Conservation (phyloP, 2,329 filamentous ascomycete species). For the Arthrobotrys megalospora region DNA sequence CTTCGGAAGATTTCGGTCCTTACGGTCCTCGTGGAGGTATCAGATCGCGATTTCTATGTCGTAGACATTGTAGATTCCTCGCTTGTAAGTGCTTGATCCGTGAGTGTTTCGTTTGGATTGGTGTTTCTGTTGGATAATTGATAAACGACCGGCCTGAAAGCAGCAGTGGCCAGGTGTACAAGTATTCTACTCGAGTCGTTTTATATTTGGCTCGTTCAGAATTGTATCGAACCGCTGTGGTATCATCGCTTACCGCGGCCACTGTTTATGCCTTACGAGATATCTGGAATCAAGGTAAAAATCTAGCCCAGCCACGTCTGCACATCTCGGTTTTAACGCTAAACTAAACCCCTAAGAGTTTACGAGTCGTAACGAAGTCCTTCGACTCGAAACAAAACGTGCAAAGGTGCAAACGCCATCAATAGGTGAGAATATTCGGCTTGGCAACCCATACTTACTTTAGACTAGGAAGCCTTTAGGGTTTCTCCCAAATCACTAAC, state of each 20-base stretch:
- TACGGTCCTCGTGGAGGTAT: conserved; percentile 29
- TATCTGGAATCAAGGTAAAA: background rate
- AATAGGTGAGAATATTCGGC: background rate
- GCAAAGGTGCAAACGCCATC: background rate
- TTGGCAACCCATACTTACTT: too few species aligned
- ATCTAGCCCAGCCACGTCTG: background rate
- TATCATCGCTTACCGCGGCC: conserved; percentile 6
- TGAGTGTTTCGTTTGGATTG: too few species aligned
- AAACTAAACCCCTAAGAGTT: too few species aligned
- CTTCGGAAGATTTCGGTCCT: conserved; percentile 24
- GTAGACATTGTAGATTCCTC: conserved; percentile 16
- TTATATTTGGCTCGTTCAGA: background rate
- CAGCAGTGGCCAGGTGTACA: background rate
- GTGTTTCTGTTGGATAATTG: too few species aligned
- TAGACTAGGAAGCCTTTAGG: background rate
- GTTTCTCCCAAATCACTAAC: background rate
- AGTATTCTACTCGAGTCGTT: background rate
- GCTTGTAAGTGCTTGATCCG: background rate
- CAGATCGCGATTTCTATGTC: conserved; percentile 2
- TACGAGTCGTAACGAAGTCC: background rate
- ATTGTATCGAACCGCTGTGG: background rate
- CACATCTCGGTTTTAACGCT: too few species aligned
- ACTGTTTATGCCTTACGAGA: conserved; percentile 14
- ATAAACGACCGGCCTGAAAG: too few species aligned
- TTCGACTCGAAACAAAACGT: background rate